Base-by-base conservation (phyloP, 2,329 filamentous ascomycete genomes). In the Cordyceps farinosa region DNA sequence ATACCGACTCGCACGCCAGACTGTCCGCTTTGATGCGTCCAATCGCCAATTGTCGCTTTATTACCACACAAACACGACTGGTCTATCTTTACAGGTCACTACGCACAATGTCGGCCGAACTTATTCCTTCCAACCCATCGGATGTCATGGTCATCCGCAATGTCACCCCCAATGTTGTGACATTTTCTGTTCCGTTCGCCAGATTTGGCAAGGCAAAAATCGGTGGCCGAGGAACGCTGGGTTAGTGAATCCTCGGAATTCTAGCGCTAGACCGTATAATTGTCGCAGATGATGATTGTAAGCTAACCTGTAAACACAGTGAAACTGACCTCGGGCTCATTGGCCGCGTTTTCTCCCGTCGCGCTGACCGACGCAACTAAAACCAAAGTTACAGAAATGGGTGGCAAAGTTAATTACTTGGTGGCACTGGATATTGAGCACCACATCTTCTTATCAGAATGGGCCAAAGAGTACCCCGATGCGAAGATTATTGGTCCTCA, bases 331-430 rank as follows among this genome's bases (percentile, higher is more conserved):
- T 88, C 87, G 10, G 92, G 92, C 63, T 80, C 84, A 52, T 85
- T 98, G 47, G 91, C 92, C 68, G 88, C 97, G 74, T 97, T 97
- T 84, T 97, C 92, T 0, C 95, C 95, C 22, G 90, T 95, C 27
- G 90, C 89, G 15, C 84, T 97, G 62, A 98, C 93, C 3, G 83
- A 88, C 3, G 86, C 89, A 64, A 87, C 92, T 45, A 86, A 83
- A 66, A 74, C 80, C 68, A 87, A 89, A 73, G 79, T 90, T 58
- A 78, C 82, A 61, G 80, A 86, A 40, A 79, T 91, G 63, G 87
- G 87, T 66, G 87, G 88, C 56, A 82, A 86, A 48, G 86, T 97
- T 58, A 85, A 84, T 68, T 98, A 98, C 81, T 88, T 99, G 68
- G 82, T 94, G 32, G 94, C 95, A 1, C 86, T 90, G 1, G 95